Conservation (phyloP, 495 filamentous ascomycete species). For the Neurospora sp. region DNA sequence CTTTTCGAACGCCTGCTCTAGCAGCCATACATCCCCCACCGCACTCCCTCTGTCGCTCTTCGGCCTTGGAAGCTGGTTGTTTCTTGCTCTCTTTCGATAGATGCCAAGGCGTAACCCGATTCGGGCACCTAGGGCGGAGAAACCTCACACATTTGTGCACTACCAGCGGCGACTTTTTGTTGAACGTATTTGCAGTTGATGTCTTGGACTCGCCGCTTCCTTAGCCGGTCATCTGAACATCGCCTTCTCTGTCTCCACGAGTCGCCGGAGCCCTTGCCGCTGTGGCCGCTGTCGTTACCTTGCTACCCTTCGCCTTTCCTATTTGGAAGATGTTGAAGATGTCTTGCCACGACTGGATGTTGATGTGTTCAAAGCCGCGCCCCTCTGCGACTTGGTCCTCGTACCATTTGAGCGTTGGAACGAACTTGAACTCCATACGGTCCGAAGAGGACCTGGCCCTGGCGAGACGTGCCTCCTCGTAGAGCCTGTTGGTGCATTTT, state of each 20-base stretch:
- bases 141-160: not conserved
- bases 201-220: not conserved
- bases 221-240: not conserved
- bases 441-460: conserved; percentile 7
- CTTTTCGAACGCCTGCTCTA: not conserved
- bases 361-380: conserved; percentile 27
- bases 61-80: not conserved
- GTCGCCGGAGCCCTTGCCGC: not conserved
- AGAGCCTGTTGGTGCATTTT: conserved; percentile 29
- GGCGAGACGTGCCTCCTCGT: conserved; percentile 23
- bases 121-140: not conserved
- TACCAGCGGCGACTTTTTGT: not conserved
- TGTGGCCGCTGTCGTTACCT: not conserved
- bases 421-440: conserved; percentile 26
- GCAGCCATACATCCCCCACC: not conserved
- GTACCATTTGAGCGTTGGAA: conserved; percentile 35
- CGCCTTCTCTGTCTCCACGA: not conserved
- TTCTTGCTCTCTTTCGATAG: not conserved
- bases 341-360: conserved; percentile 24
- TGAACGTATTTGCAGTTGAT: not conserved
- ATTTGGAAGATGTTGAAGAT: conserved; percentile 22
- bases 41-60: not conserved
- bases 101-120: not conserved
- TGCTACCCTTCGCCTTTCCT: not conserved
- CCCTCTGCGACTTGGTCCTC: conserved; percentile 29